Evolutionary conservation across 495 filamentous ascomycete species (phyloP), one percentile per base, ranked within the genome.

Genomic region (Neurospora terricola): DNA sequence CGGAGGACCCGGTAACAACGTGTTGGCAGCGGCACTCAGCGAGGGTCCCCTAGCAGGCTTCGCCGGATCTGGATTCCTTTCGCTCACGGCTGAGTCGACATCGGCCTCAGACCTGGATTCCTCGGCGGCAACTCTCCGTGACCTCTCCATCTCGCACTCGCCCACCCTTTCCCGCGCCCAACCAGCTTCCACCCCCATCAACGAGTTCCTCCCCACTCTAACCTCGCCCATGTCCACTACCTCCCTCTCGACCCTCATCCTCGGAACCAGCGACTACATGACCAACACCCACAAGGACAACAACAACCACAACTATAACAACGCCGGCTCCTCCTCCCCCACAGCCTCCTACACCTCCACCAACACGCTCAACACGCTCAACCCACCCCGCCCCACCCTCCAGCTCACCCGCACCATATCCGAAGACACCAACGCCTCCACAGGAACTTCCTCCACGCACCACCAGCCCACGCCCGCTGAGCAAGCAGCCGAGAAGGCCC

Each of bases 401-500:
- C 54, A 62, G 6, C 54, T 36, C 18, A 71, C 21, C 23, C 18
- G 23, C n/a, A 48, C 38, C 27, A 38, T 72, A 36, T 23, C 39
- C 59, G 62, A 30, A 66, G 54, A 62, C 27, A 62, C 54, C 54
- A 62, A 27, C 54, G 27, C 54, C 45, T 72, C 69, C 2, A 37
- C 59, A 8, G 42, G 37, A 3, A 48, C 36, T 21, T 40, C 69
- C 37, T 30, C 66, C 69, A 39, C 38, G 5, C 48, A 71, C 72
- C 38, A 73, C 38, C 54, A 71, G 34, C 75, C 77, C 4, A 83
- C 83, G 3, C 76, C 80, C 1, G 80, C 81, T 48, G 82, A 86
- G 71, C 81, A 83, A 40, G 78, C 81, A 38, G 85, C 85, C 62
- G 85, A 88, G 75, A 83, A 84, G 39, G 87, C 87, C 9, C 85